Evolutionary conservation across 768 basidiomycete species (phyloP), one percentile per base, ranked within the genome.

Genomic region (Trametes maxima): DNA sequence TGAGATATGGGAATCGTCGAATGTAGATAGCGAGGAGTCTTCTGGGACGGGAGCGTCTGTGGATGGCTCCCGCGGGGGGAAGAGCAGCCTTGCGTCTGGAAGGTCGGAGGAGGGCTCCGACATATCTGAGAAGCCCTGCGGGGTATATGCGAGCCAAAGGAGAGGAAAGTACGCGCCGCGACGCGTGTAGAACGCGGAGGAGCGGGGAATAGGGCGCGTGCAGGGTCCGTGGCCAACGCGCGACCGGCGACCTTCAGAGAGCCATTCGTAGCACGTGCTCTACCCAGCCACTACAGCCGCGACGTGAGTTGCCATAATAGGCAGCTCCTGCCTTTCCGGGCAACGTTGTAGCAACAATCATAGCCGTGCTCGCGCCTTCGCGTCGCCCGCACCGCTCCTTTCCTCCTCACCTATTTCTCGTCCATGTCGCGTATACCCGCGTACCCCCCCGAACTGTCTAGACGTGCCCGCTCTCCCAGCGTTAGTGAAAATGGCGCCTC

Each of bases 401-500:
- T 33, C 49, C 37, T 33, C 55, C 47, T 33, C 48, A 11, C 17
- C 47, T 40, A 13, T 22, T 33, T 33, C 28, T 33, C 28, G 43
- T 40, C 55, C n/a, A 67, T 67, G 67, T 67, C 67, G 17, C 67
- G 67, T 55, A 55, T 58, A 57, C 67, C 63, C 50, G 22, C 64
- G n/a, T 60, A 64, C 25, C 47, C 60, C 0, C 43, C 55, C n/a
- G 64, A 65, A 1, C 36, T 19, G 17, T 22, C 65, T 55, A 79
- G 85, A 70, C 83, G 81, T 79, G 79, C 55, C 74, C 82, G 39
- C 78, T 84, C 52, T 78, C 83, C 63, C 13, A 67, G 65, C 28
- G 57, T 54, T 77, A 76, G 65, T 75, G 76, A 61, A 75, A 67
- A 62, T 49, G 66, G 57, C 24, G 42, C 53, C 16, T 46, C 65